Base-by-base conservation (phyloP, 768 basidiomycete species). In the Dentipellis sp. region DNA sequence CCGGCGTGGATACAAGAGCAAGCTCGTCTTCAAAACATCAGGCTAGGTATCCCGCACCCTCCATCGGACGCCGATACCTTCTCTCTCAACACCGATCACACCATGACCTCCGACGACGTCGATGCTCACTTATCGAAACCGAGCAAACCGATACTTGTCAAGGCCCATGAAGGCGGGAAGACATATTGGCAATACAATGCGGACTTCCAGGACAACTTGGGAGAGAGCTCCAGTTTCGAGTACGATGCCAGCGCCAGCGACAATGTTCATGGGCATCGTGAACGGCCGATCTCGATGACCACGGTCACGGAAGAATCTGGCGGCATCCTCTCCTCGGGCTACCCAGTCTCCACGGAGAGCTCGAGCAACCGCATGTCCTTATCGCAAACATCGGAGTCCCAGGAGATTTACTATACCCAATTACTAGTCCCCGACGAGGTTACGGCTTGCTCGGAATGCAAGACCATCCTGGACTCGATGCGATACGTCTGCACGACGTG, bases 401-500 rank as follows among this genome's bases (percentile, higher is more conserved):
- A 45, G 50, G 29, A 37, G 37, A 8, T 67, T 65, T 52, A 58
- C 66, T 56, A 68, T 80, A 22, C 73, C 74, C 64, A 71, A 19
- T 72, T 71, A 1, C 78, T 85, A 19, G 80, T 85, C 9, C 74
- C 78, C 4, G 78, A 80, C 22, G 75, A 77, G 48, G 78, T 89
- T 16, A 91, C 92, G 1, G 80, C 82, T 50, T 97, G 94, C 68
- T 93, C 91, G 0, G 80, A 81, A 48, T 97, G 94, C 62, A 87
- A 86, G 12, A 68, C 76, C 0, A 64, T 83, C 6, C 73, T 97
- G 17, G 86, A 91, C 52, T 78, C 81, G n/a, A 82, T 95, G 67
- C 84, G 91, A 48, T 97, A 97, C 67, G 85, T 94, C 12, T 97
- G 94, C 65, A 78, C 85, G 4, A 86, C 84, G 21, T 95, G 94